Base-by-base conservation (phyloP, 495 filamentous ascomycete genomes). In the Lindgomyces ingoldianus region DNA sequence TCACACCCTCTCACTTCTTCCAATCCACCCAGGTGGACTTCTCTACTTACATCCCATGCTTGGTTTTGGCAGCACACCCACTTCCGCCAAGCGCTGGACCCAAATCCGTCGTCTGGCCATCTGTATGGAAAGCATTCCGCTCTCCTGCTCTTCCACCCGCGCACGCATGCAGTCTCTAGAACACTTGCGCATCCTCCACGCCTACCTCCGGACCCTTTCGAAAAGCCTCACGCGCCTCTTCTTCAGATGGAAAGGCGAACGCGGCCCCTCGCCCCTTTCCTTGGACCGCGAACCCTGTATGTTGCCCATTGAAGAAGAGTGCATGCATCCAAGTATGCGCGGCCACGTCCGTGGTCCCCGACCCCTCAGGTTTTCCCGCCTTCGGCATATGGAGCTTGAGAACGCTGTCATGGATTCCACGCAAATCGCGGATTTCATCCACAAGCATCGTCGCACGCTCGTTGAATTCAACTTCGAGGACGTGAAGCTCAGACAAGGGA, bases 151-250 rank as follows among this genome's bases (percentile, higher is more conserved):
- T 16, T 57, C 41, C 18, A 26, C 51, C 68, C 80, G 80, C 33
- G 76, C 80, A 10, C 73, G 76, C 0, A 74, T 73, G 3, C 79
- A 81, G 3, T 81, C 82, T 22, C 78, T 81, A 0, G 89, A 91
- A 71, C 87, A 93, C 70, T 80, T 91, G 39, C 91, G 90, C 71
- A 80, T 89, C 54, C 81, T 93, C 9, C 86, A 92, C 51, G 81
- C 85, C 51, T 92, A 89, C 70, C 81, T 93, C 54, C 81, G 85
- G 27, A 77, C 74, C 60, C 87, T 91, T 70, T 81, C 87, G 0
- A 66, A 76, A n/a, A 76, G 70, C 42, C 77, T 94, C 0, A 81
- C 83, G 47, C 84, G 81, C 60, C 78, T 93, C 54, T 77, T 76
- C 48, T 91, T 93, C 72, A 82, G 81, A 27, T 93, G 90, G 89